Conservation (phyloP, 257 asterid genomes). For the Solanum rostratum region DNA sequence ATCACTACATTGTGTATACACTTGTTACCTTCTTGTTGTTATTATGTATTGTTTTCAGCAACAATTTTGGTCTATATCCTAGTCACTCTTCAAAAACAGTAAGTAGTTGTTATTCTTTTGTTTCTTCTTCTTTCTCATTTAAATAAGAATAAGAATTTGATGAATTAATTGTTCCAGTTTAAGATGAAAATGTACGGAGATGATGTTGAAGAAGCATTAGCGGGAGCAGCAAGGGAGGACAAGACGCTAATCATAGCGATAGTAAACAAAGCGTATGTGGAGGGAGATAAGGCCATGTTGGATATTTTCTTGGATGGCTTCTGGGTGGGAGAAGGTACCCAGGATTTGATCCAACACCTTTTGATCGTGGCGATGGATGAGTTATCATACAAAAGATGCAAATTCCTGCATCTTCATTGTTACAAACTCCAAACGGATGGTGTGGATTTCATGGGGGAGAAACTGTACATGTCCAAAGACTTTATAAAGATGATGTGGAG, state of each 20-base stretch:
- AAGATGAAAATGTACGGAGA: not conserved
- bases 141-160: not conserved
- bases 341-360: conserved; percentile 9
- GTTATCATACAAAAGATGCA: conserved; percentile 30
- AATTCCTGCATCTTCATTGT: conserved; percentile 28
- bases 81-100: not conserved
- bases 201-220: conserved; percentile 22
- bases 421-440: conserved; percentile 35
- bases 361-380: conserved; percentile 39
- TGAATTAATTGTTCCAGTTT: not conserved
- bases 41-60: not conserved
- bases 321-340: conserved; percentile 38
- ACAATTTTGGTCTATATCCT: not conserved
- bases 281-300: conserved; percentile 38
- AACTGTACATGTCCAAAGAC: conserved; percentile 29
- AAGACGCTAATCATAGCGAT: conserved; percentile 33
- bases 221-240: conserved; percentile 12
- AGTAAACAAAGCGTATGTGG: conserved; percentile 35
- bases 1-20: not conserved
- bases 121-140: not conserved
- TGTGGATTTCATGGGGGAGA: conserved; percentile 26
- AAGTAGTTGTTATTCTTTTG: not conserved
- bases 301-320: conserved; percentile 46
- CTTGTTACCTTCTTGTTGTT: not conserved
- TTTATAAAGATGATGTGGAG: conserved; percentile 48